phyloP scores from a whole-genome alignment of 805 yeast species.

The Yamadazyma laniorum region DNA sequence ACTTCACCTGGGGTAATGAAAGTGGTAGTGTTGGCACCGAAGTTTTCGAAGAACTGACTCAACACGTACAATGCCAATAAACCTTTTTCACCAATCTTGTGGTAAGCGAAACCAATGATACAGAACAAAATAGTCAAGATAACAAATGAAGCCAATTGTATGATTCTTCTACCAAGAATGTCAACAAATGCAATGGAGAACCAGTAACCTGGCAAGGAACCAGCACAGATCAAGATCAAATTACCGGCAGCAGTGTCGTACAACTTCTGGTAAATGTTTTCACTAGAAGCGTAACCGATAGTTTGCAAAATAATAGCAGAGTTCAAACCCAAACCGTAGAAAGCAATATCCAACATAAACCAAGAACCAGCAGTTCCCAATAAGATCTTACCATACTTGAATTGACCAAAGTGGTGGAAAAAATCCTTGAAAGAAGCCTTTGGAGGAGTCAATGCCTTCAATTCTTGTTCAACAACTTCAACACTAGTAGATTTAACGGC shows the following conservation, averaged over 20 bases:
- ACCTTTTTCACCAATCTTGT: slow-evolving; percentile 71
- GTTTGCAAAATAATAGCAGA: slow-evolving; percentile 75
- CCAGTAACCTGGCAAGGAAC: slow-evolving; percentile 96
- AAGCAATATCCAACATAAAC: slow-evolving; percentile 89
- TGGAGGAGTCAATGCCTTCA: slow-evolving; percentile 54
- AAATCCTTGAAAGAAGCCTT: slow-evolving; percentile 81
- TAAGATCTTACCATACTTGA: slow-evolving; percentile 83
- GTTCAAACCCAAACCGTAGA: slow-evolving; percentile 84
- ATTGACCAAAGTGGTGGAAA: slow-evolving; percentile 68
- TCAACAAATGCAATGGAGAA: slow-evolving; percentile 76
- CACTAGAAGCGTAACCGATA: slow-evolving; percentile 76
- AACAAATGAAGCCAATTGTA: slow-evolving; percentile 75
- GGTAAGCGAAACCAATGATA: slow-evolving; percentile 80
- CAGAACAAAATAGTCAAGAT: slow-evolving; percentile 71
- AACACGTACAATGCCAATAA: slow-evolving; percentile 74
- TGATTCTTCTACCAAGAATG: slow-evolving; percentile 77
- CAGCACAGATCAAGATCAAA: slow-evolving; percentile 89
- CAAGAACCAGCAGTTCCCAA: slow-evolving; percentile 90
- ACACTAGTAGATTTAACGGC: slow-evolving; percentile 53
- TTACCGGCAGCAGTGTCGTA: slow-evolving; percentile 88
- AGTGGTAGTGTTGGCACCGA: slow-evolving; percentile 92
- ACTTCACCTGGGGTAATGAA: slow-evolving; percentile 89
- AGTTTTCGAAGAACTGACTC: slow-evolving; percentile 85
- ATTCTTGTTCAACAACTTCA: slow-evolving; percentile 38
- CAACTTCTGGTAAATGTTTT: slow-evolving; percentile 66